Evolutionary conservation across 495 filamentous ascomycete genomes (phyloP), one percentile per base, ranked within the genome.

Genomic region (Podospora australis): DNA sequence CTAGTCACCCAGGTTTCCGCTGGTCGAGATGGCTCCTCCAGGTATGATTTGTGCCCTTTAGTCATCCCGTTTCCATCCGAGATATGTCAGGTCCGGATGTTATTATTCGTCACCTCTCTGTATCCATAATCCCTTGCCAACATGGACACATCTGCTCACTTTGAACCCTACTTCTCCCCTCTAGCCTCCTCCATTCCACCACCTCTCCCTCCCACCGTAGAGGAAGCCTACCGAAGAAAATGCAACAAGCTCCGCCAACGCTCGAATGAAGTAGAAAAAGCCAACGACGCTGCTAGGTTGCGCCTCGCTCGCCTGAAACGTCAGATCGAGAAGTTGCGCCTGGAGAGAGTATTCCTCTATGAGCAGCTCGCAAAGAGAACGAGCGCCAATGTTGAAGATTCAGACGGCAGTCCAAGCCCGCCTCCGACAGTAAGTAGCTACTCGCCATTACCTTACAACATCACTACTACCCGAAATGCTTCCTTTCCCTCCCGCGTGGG

Each of bases 211-310:
- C 90, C 92, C 16, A 95, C 90, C 23, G 88, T 97, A 36, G 94
- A 99, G 68, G 82, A 87, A 59, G 90, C 91, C 46, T 99, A 99
- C 70, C 88, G 91, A 57, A 80, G 84, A 58, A 99, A 99, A 79
- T 97, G 94, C 66, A 90, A 95, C 70, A 84, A 92, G 54, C 80
- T 99, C 16, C 94, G 92, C 68, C 83, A 84, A 54, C 88, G 94
- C 32, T 84, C 95, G 45, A 81, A 76, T 49, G 91, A 97, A 61
- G 84, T 97, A 58, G 89, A 97, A 58, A 83, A 85, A 24, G 82
- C 85, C 54, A 95, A 96, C 59, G 88, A 95, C 46, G 72, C 84
- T 16, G 80, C 85, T 36, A 80, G 87, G 29, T 66, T 86, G 22
- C 87, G 88, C 39, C 83, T 91, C 35, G 74, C 72, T n/a, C 88